Evolutionary conservation across 495 filamentous ascomycete genomes (phyloP).

Genomic region (Cudoniella acicularis): DNA sequence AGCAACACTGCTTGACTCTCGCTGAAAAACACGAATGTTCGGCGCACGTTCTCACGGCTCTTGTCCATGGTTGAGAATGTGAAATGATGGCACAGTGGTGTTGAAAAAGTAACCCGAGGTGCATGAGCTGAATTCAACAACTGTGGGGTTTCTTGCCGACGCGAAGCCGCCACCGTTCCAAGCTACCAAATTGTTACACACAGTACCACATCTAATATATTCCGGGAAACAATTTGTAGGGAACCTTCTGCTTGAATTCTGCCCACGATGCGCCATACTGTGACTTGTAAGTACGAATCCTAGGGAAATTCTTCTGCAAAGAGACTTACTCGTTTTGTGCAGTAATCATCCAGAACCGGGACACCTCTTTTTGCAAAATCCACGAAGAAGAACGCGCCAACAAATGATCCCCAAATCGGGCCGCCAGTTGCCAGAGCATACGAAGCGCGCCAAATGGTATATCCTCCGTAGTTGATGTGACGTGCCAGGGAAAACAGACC

Average conservation of each 20-base stretch:
- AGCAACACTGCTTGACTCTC: too few relatives aligned
- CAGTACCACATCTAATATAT: conserved; percentile 28
- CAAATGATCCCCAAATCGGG: conserved; percentile 35
- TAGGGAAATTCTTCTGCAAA: background rate
- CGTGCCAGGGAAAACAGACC: conserved; percentile 50
- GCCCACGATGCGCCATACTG: conserved; percentile 42
- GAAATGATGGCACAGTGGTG: too few relatives aligned
- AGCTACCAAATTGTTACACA: too few relatives aligned
- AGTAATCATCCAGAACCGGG: conserved; percentile 48
- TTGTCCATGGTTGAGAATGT: too few relatives aligned
- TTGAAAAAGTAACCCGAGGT: too few relatives aligned
- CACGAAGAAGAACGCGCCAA: conserved; percentile 37
- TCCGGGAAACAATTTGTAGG: conserved; percentile 41
- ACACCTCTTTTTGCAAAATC: conserved; percentile 45
- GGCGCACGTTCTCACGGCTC: too few relatives aligned
- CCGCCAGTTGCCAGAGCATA: conserved; percentile 48
- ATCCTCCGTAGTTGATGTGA: conserved; percentile 59
- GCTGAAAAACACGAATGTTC: too few relatives aligned
- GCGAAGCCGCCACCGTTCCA: too few relatives aligned
- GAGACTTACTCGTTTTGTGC: conserved; percentile 30
- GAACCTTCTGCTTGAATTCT: conserved; percentile 39
- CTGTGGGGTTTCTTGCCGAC: too few relatives aligned
- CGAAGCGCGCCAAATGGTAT: conserved; percentile 51
- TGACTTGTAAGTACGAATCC: conserved; percentile 1
- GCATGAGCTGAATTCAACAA: too few relatives aligned